Evolutionary conservation across 2,329 filamentous ascomycete species (phyloP), one percentile per base, ranked within the genome.

Genomic region (Trichophyton mentagrophytes): DNA sequence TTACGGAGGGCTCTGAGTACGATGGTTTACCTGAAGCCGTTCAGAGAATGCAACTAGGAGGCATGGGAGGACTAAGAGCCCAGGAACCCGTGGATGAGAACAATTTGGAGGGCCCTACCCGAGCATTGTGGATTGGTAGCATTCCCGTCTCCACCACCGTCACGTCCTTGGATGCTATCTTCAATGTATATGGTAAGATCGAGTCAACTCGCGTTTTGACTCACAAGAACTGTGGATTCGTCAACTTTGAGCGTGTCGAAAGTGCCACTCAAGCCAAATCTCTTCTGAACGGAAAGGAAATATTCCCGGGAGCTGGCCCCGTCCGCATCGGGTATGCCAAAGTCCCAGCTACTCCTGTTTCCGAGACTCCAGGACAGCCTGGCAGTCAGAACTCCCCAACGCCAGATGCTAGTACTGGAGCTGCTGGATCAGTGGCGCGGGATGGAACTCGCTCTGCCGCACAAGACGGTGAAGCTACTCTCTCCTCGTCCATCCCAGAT

Each of bases 191-290:
- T 66, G 93, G 93, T 8, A 82, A 87, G 2, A 96, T 99, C 64
- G 82, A 93, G 66, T 96, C 92, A 2, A 92, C 90, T 30, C 84
- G 93, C 65, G 93, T 99, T 3, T 80, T 99, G 64, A 97, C 93
- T 0, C 90, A 99, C 79, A 99, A 99, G 80, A 97, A 96, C 75
- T 99, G 93, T 71, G 93, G 92, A 2, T 99, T 99, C 68, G 92
- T 99, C 71, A 99, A 99, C 74, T 99, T 96, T 69, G 90, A 97
- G 74, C 86, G 84, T 62, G 77, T 93, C 33, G 91, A 97, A 65
- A 95, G 90, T 71, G 93, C 93, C 61, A 86, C 96, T 44, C 85
- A 89, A 63, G 93, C 93, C 15, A 95, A 92, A 72, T 85, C 85
- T 13, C 82, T 86, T 70, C 85, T 96, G 75, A 97, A 97, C 69